Conservation (phyloP, 352 stramenopile genomes). For the Thraustotheca clavata region DNA sequence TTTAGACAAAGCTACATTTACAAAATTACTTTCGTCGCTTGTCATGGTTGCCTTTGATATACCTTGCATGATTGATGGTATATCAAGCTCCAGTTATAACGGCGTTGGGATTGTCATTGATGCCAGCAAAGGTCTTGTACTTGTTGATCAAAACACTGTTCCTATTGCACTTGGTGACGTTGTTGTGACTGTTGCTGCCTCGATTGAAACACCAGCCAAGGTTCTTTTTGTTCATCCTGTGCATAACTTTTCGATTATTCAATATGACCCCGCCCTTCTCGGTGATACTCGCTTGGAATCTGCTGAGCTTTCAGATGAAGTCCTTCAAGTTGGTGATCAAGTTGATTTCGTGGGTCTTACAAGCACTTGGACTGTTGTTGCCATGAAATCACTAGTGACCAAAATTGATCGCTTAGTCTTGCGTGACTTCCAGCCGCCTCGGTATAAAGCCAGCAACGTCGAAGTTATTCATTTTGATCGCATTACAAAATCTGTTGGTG, state of each 20-base stretch:
- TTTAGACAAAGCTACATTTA: slow-evolving; percentile 34
- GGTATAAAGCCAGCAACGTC: slow-evolving; percentile 77
- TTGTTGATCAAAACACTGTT: slow-evolving; percentile 90
- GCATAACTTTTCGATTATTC: slow-evolving; percentile 87
- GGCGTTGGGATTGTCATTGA: slow-evolving; percentile 87
- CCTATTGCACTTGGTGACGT: slow-evolving; percentile 81
- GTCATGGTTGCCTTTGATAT: slow-evolving; percentile 91
- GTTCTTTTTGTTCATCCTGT: slow-evolving; percentile 89
- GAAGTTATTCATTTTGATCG: slow-evolving; percentile 85
- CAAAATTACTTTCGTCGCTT: slow-evolving; percentile 66
- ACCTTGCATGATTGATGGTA: slow-evolving; percentile 88
- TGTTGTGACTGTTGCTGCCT: slow-evolving; percentile 82
- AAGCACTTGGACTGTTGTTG: slow-evolving; percentile 81
- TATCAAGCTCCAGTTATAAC: slow-evolving; percentile 83
- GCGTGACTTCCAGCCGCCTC: slow-evolving; percentile 75
- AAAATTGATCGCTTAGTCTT: slow-evolving; percentile 77
- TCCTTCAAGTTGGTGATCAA: slow-evolving; percentile 62
- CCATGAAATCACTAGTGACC: slow-evolving; percentile 77
- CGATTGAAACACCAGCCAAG: slow-evolving; percentile 76
- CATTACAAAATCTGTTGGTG: slow-evolving; percentile 79
- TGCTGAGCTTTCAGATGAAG: slow-evolving; percentile 47
- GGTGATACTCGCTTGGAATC: slow-evolving; percentile 53
- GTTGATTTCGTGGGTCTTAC: slow-evolving; percentile 77
- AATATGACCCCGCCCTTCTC: slow-evolving; percentile 76
- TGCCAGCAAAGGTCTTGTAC: slow-evolving; percentile 68